Conservation (phyloP, 306 rosid species). For the Elaeagnus macrophylla region DNA sequence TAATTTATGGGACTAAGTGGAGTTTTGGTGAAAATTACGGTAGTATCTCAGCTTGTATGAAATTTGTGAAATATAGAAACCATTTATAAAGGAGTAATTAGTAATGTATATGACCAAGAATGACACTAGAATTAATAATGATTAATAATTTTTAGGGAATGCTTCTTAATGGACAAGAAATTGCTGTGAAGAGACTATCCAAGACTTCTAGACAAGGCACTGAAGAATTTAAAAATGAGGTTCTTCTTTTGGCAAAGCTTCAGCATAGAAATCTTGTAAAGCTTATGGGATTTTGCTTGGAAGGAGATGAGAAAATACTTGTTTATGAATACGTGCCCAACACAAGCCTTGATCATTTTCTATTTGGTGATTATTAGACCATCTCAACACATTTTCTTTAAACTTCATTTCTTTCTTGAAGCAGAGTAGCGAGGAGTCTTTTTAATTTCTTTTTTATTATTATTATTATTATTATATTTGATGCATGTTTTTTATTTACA, state of each 20-base stretch:
- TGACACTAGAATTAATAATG: too few relatives aligned
- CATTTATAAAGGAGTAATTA: too few relatives aligned
- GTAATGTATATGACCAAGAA: too few relatives aligned
- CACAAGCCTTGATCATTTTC: constrained; percentile 45
- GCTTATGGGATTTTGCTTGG: constrained; percentile 56
- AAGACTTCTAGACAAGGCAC: constrained; percentile 46
- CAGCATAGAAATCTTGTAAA: constrained; percentile 65
- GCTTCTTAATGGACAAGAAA: constrained; percentile 41
- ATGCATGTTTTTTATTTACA: too few relatives aligned
- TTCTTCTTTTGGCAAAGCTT: constrained; percentile 46
- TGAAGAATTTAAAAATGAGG: constrained; percentile 60
- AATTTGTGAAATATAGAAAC: too few relatives aligned
- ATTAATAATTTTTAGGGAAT: constrained; percentile 47
- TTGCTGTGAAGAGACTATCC: constrained; percentile 67
- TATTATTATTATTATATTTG: too few relatives aligned
- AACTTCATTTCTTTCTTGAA: not conserved
- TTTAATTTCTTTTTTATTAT: too few relatives aligned
- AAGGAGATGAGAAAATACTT: constrained; percentile 48
- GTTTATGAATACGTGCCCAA: constrained; percentile 63
- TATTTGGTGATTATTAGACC: constrained; percentile 35
- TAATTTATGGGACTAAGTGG: too few relatives aligned
- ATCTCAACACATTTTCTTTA: not conserved
- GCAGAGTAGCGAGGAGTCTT: not conserved
- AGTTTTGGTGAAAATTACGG: too few relatives aligned
- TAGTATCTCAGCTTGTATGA: too few relatives aligned